phyloP scores from a whole-genome alignment of 225 moss, liverwort and hornwort species.

The Polytrichum commune region DNA sequence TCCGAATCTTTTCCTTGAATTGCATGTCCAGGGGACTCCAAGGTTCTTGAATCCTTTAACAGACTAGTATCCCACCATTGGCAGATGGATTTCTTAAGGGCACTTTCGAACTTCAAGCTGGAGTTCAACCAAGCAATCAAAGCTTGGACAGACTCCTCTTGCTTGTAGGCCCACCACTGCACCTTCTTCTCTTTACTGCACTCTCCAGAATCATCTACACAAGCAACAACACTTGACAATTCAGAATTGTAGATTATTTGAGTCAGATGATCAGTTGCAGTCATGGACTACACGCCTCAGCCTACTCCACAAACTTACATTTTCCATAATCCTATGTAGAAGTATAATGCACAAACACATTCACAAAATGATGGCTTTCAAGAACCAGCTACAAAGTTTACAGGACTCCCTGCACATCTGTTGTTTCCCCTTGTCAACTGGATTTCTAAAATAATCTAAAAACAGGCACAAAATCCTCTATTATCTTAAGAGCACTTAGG shows the following conservation, averaged over 20 bases:
- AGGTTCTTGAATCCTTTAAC: constrained; percentile 19
- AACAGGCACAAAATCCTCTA: too few relatives aligned
- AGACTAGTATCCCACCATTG: constrained; percentile 57
- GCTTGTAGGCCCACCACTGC: constrained; percentile 66
- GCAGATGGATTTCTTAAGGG: constrained; percentile 58
- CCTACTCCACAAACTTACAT: too few relatives aligned
- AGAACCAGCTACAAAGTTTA: too few relatives aligned
- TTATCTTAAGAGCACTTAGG: neutral
- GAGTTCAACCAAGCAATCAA: constrained; percentile 75
- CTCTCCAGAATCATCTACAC: constrained; percentile 25
- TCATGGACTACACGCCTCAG: too few relatives aligned
- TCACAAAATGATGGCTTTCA: too few relatives aligned
- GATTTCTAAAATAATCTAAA: too few relatives aligned
- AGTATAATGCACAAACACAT: too few relatives aligned
- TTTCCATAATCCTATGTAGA: too few relatives aligned
- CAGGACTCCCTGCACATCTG: too few relatives aligned
- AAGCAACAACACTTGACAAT: constrained; percentile 1
- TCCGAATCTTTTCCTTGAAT: constrained; percentile 8
- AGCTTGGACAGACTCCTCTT: constrained; percentile 51
- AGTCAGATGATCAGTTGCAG: too few relatives aligned
- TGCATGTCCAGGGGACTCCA: neutral
- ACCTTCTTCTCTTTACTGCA: constrained; percentile 21
- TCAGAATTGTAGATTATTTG: neutral
- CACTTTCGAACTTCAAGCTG: constrained; percentile 52
- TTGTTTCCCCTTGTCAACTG: too few relatives aligned